Conservation (phyloP, 2,329 filamentous ascomycete genomes). For the Catunica adiposa region DNA sequence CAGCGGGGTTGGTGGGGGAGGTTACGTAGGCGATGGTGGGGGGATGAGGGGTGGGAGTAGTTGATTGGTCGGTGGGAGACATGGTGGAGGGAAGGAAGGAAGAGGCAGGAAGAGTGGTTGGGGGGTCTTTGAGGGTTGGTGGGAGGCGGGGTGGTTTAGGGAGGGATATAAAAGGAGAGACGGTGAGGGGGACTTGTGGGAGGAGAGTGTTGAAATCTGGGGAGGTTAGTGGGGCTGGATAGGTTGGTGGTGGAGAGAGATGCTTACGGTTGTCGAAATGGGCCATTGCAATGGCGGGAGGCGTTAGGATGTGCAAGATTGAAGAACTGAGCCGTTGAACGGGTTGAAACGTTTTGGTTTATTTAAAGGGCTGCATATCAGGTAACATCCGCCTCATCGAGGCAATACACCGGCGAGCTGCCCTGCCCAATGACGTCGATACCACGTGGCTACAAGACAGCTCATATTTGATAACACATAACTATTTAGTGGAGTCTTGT, state of each 20-base stretch:
- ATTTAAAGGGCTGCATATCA: too few species aligned
- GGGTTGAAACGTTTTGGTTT: too few species aligned
- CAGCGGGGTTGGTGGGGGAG: constrained; percentile 36
- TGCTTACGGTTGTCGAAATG: constrained; percentile 22
- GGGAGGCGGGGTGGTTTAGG: constrained; percentile 87
- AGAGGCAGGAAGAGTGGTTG: too few species aligned
- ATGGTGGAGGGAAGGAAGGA: constrained; percentile 59
- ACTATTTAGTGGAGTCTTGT: neutral
- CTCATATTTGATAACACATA: constrained; percentile 9
- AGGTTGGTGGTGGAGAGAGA: neutral
- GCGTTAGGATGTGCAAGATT: too few species aligned
- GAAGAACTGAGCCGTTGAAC: too few species aligned
- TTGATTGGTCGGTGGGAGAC: constrained; percentile 26
- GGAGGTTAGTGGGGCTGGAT: neutral
- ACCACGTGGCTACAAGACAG: too few species aligned
- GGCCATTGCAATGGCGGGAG: neutral
- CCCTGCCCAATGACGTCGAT: constrained; percentile 10
- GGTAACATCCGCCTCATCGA: too few species aligned
- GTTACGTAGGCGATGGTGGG: constrained; percentile 14
- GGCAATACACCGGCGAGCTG: too few species aligned
- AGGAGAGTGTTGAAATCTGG: constrained; percentile 69
- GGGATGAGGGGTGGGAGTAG: constrained; percentile 19
- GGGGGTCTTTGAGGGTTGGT: constrained; percentile 64
- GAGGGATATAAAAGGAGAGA: constrained; percentile 85
- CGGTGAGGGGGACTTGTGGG: constrained; percentile 80